These are phyloP conservation scores for Phialocephala sp. DNA, from an alignment of 2,329 filamentous ascomycete genomes.

Conservation along the genomic window DNA sequence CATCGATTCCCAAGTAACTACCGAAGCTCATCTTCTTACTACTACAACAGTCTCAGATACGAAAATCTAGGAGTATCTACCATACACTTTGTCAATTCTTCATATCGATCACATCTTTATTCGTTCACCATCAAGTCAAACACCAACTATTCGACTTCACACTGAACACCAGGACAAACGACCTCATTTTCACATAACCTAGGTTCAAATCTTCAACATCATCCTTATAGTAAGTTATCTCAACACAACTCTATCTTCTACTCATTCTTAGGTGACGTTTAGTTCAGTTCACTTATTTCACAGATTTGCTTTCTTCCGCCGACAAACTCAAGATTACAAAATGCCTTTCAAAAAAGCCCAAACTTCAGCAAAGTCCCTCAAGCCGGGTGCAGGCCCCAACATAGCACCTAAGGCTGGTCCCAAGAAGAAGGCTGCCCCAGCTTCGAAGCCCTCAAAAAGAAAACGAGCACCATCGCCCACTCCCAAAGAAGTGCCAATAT, in stretches of 20 bases:
- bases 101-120: too few species aligned
- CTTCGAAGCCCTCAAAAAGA: constrained; percentile 10
- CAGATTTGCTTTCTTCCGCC: neutral
- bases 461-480: constrained; percentile 6
- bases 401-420: neutral
- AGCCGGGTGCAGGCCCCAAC: neutral
- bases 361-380: constrained; percentile 11
- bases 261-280: neutral
- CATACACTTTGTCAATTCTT: too few species aligned
- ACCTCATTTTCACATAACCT: neutral
- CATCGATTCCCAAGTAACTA: too few species aligned
- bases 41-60: too few species aligned
- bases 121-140: too few species aligned
- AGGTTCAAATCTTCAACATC: neutral
- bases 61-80: too few species aligned
- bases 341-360: constrained; percentile 17
- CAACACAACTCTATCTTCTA: neutral
- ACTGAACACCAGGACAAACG: neutral
- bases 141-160: too few species aligned
- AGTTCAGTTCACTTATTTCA: neutral
- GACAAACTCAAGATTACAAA: neutral
- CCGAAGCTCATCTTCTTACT: too few species aligned
- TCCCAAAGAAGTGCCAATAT: constrained; percentile 15
- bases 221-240: too few species aligned
- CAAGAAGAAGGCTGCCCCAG: neutral